Evolutionary conservation across 2,329 filamentous ascomycete species (phyloP).

Genomic region (Aureobasidium sp.): DNA sequence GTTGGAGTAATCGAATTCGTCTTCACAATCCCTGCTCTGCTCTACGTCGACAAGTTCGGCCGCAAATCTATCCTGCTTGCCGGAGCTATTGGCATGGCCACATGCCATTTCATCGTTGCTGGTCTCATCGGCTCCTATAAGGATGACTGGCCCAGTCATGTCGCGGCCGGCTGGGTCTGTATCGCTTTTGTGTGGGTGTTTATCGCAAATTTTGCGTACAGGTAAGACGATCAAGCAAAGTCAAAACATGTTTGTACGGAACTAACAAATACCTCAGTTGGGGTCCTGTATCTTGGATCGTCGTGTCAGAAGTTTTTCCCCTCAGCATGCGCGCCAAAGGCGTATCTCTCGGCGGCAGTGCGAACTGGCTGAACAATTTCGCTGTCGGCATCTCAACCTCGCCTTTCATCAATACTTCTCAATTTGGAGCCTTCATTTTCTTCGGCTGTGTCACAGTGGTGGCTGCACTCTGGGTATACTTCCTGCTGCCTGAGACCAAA

Average conservation of each 20-base stretch:
- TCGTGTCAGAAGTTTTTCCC: slow-evolving; percentile 32
- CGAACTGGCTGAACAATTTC: slow-evolving; percentile 28
- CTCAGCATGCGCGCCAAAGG: slow-evolving; percentile 32
- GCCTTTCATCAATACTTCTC: slow-evolving; percentile 24
- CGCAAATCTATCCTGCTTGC: slow-evolving; percentile 61
- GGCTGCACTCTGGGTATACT: slow-evolving; percentile 27
- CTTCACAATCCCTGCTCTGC: slow-evolving; percentile 68
- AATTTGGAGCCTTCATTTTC: slow-evolving; percentile 29
- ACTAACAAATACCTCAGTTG: slow-evolving; percentile 45
- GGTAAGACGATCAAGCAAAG: neutral
- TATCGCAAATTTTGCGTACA: slow-evolving; percentile 76
- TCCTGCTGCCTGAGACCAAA: slow-evolving; percentile 33
- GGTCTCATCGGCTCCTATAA: slow-evolving; percentile 28
- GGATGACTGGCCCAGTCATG: slow-evolving; percentile 30
- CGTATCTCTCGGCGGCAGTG: slow-evolving; percentile 26
- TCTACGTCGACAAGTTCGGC: slow-evolving; percentile 72
- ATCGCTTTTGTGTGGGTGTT: slow-evolving; percentile 79
- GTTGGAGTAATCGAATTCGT: slow-evolving; percentile 75
- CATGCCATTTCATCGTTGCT: slow-evolving; percentile 36
- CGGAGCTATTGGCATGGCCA: slow-evolving; percentile 35
- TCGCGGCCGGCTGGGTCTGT: slow-evolving; percentile 46
- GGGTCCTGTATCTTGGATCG: slow-evolving; percentile 47
- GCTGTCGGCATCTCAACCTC: slow-evolving; percentile 27
- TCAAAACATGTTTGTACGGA: neutral
- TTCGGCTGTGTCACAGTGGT: slow-evolving; percentile 27